Evolutionary conservation across 768 basidiomycete genomes (phyloP), one percentile per base, ranked within the genome.

Genomic region (Mycena capillaripes): DNA sequence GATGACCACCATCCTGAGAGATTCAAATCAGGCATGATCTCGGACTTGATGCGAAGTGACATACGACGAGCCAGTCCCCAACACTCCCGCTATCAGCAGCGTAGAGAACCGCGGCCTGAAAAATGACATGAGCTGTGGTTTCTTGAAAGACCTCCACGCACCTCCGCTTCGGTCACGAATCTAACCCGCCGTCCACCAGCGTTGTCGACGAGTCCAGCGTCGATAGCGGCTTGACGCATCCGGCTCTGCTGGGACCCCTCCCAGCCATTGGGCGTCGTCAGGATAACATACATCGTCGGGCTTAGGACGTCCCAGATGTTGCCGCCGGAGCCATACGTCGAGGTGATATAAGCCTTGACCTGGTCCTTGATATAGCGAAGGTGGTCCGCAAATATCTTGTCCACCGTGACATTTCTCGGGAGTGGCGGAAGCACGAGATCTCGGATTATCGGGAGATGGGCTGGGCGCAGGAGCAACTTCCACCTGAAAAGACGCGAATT

Each of bases 211-310:
- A 78, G 62, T 4, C 75, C 75, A 2, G 78, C 78, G 14, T 55
- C 56, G 40, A 79, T 77, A 11, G 77, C 77, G 21, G 76, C 77
- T 30, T 72, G 56, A 9, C 77, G 65, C 75, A 78, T 77, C 4
- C 69, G 65, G 25, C 57, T 66, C 60, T 78, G 77, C 56, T 78
- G 77, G 23, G 34, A 12, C 7, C 75, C 73, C 36, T 79, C 77
- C 77, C 77, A 79, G 25, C 78, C 77, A 66, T 79, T 79, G 4
- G 78, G 78, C 10, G 73, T 77, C 16, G 75, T 76, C 17, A 79
- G 58, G 30, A 79, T 70, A 7, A 79, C 59, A 56, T 73, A 75
- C 75, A 76, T 76, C 6, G 75, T 73, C 17, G 55, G 55, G 46
- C 60, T 69, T 0, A 78, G 58, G 4, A 12, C 32, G 7, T 73